phyloP scores from a whole-genome alignment of 164 flowering plant genomes.

The Vitis labrusca region DNA sequence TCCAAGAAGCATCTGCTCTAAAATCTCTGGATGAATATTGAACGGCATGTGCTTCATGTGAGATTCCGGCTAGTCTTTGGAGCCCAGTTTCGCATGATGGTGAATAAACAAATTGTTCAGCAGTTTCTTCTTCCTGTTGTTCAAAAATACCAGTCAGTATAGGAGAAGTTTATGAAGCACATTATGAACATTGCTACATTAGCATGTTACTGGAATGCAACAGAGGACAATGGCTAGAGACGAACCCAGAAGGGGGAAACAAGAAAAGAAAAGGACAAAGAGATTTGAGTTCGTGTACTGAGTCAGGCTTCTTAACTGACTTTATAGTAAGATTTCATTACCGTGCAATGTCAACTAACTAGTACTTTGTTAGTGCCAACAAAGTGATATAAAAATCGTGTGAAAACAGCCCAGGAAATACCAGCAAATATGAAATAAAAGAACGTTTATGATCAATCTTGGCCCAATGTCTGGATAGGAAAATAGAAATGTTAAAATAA shows the following conservation, averaged over 20 bases:
- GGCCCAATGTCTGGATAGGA: too few species aligned
- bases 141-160: too few species aligned
- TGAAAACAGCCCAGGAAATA: neutral
- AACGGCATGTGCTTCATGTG: constrained; percentile 23
- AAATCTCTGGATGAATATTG: constrained; percentile 21
- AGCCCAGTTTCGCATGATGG: constrained; percentile 25
- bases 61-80: constrained; percentile 15
- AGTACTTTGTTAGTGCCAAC: neutral
- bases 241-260: too few species aligned
- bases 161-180: too few species aligned
- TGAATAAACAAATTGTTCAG: constrained; percentile 26
- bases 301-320: too few species aligned
- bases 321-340: neutral
- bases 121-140: constrained; percentile 42
- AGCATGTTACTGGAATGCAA: too few species aligned
- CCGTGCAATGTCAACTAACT: neutral
- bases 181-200: too few species aligned
- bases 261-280: too few species aligned
- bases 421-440: neutral
- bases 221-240: too few species aligned
- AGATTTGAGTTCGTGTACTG: too few species aligned
- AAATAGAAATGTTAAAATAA: too few species aligned
- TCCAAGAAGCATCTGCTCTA: constrained; percentile 21
- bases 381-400: neutral
- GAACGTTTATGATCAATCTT: too few species aligned